Percentiles rank a stretch among this genome's conserved stretches.
phyloP scores from a whole-genome alignment of 805 yeast genomes.

The Kluyveromyces wickerhamii region DNA sequence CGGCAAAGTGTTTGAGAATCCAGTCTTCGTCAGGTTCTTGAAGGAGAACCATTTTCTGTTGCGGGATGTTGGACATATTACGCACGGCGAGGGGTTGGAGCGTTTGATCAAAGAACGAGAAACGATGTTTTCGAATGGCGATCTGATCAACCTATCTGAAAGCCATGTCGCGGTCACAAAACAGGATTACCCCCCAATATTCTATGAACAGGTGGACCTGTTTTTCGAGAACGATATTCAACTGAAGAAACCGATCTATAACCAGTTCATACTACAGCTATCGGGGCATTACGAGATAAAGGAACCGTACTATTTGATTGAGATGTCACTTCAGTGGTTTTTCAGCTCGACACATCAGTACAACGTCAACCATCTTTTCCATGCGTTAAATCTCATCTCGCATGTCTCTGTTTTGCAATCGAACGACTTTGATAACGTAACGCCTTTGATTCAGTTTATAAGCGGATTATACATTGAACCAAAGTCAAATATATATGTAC shows the following conservation, averaged over 20 bases:
- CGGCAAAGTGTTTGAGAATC: constrained; percentile 8
- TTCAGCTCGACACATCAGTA: constrained; percentile 3
- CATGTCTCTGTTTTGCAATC: constrained; percentile 6
- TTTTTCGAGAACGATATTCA: constrained; percentile 12
- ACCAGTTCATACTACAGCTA: constrained; percentile 8
- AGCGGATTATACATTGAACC: neutral
- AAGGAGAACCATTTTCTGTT: constrained; percentile 5
- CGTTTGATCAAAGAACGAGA: constrained; percentile 2
- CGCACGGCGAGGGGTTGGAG: neutral
- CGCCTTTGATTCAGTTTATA: constrained; percentile 5
- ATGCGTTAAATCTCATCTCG: constrained; percentile 9
- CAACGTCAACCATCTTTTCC: constrained; percentile 10
- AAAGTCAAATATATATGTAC: constrained; percentile 1
- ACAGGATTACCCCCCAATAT: constrained; percentile 15
- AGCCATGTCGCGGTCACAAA: constrained; percentile 1
- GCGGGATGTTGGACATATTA: constrained; percentile 8
- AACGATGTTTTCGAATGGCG: constrained; percentile 1
- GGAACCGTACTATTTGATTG: constrained; percentile 7
- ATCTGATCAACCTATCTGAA: neutral
- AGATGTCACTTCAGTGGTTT: constrained; percentile 9
- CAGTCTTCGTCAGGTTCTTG: constrained; percentile 6
- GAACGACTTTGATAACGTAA: constrained; percentile 4
- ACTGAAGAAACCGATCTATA: constrained; percentile 6
- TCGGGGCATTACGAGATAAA: constrained; percentile 7
- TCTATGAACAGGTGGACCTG: constrained; percentile 12